Conservation (phyloP, 177 flowering plant genomes). For the Vitis hybrid region DNA sequence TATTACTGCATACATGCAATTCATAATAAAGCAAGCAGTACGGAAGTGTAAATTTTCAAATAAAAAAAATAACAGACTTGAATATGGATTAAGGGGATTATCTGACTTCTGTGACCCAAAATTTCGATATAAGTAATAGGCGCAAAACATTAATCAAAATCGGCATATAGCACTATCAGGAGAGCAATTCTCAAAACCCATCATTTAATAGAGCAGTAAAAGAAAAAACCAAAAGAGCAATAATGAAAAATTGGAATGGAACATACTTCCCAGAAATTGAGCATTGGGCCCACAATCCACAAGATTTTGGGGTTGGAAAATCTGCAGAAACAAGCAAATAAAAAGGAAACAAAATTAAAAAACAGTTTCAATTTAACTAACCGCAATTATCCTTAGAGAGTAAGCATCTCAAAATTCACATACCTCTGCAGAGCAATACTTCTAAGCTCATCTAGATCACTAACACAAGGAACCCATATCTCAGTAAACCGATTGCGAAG, state of each 20-base stretch:
- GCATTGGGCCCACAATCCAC: conserved; percentile 50
- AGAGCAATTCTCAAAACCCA: background rate
- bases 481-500: conserved; percentile 96
- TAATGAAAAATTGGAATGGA: background rate
- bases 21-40: no score
- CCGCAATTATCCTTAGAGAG: background rate
- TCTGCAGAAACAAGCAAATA: conserved; percentile 38
- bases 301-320: conserved; percentile 37
- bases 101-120: no score
- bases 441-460: conserved; percentile 64
- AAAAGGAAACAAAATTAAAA: background rate
- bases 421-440: conserved; percentile 74
- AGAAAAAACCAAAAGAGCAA: background rate
- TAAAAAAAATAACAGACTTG: no score
- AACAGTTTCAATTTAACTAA: background rate
- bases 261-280: conserved; percentile 80
- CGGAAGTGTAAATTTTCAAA: no score
- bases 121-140: no score
- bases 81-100: no score
- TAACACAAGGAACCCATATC: conserved; percentile 92
- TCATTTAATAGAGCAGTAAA: background rate
- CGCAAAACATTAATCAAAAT: background rate
- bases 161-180: no score
- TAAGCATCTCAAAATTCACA: background rate
- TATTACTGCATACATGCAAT: no score